Percentiles rank a stretch among this genome's conserved stretches.
Conservation (phyloP, 2,329 filamentous ascomycete species). For the Alternaria sp. region DNA sequence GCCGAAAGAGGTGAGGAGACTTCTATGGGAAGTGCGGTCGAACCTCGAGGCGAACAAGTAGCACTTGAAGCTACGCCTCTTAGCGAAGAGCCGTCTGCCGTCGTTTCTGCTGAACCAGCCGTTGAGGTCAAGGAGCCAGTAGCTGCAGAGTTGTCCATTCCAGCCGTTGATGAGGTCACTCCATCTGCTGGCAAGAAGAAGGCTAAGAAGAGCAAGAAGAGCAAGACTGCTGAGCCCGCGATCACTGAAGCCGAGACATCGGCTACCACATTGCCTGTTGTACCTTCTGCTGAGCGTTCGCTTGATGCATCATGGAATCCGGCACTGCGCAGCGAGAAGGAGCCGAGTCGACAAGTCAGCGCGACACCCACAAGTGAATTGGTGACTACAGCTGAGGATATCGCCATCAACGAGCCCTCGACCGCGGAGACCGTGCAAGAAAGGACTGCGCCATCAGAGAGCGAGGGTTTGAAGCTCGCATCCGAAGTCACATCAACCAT, state of each 20-base stretch:
- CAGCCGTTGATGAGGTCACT: constrained; percentile 8
- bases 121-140: neutral
- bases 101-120: neutral
- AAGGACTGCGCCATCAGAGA: neutral
- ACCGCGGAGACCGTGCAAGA: neutral
- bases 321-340: neutral
- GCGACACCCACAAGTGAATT: neutral
- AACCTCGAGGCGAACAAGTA: constrained; percentile 16
- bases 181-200: constrained; percentile 33
- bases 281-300: constrained; percentile 11
- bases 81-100: neutral
- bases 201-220: constrained; percentile 36
- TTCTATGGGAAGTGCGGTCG: constrained; percentile 5
- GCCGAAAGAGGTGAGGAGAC: neutral
- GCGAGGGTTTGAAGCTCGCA: neutral
- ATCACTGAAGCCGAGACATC: constrained; percentile 22
- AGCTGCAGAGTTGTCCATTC: neutral
- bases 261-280: constrained; percentile 12
- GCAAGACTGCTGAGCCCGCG: constrained; percentile 36
- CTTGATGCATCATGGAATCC: constrained; percentile 5
- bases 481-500: neutral
- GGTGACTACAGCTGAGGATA: neutral
- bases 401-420: neutral
- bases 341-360: neutral
- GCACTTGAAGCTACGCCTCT: neutral